phyloP scores from a whole-genome alignment of 2,329 filamentous ascomycete genomes.

The Aspergillus unguis region DNA sequence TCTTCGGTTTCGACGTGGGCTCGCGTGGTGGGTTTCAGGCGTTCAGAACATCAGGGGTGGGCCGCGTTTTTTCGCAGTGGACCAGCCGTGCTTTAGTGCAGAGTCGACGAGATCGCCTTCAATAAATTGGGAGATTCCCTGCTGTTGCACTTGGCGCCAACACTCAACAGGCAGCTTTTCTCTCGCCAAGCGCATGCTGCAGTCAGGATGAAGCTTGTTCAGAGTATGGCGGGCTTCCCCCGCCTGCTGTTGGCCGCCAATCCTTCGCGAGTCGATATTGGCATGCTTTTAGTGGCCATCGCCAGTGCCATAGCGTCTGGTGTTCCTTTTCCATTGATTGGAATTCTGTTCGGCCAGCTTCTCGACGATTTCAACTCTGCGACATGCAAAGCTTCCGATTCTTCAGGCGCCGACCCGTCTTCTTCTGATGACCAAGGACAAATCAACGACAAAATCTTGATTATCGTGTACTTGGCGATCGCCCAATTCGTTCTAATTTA shows the following conservation, averaged over 20 bases:
- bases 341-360: slow-evolving; percentile 40
- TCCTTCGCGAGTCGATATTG: slow-evolving; percentile 32
- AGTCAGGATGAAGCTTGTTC: slow-evolving; percentile 26
- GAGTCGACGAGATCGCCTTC: not conserved
- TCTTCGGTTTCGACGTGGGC: too few relatives aligned
- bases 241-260: slow-evolving; percentile 37
- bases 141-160: slow-evolving; percentile 5
- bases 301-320: slow-evolving; percentile 35
- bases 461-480: slow-evolving; percentile 62
- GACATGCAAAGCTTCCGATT: slow-evolving; percentile 22
- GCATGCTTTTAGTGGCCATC: slow-evolving; percentile 27
- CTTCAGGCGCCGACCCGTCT: slow-evolving; percentile 8
- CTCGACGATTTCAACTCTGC: slow-evolving; percentile 39
- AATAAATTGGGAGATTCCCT: slow-evolving; percentile 5
- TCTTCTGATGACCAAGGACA: slow-evolving; percentile 16
- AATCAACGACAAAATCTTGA: slow-evolving; percentile 55
- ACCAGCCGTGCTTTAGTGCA: not conserved
- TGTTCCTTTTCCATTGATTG: slow-evolving; percentile 41
- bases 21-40: not conserved
- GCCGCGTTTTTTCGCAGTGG: not conserved
- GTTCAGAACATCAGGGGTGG: not conserved
- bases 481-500: slow-evolving; percentile 64
- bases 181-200: slow-evolving; percentile 3
- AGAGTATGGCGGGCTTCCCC: slow-evolving; percentile 35
- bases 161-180: slow-evolving; percentile 1